These are phyloP conservation scores for Albugo laibachii DNA, from an alignment of 352 stramenopile genomes.

Conservation along the genomic window DNA sequence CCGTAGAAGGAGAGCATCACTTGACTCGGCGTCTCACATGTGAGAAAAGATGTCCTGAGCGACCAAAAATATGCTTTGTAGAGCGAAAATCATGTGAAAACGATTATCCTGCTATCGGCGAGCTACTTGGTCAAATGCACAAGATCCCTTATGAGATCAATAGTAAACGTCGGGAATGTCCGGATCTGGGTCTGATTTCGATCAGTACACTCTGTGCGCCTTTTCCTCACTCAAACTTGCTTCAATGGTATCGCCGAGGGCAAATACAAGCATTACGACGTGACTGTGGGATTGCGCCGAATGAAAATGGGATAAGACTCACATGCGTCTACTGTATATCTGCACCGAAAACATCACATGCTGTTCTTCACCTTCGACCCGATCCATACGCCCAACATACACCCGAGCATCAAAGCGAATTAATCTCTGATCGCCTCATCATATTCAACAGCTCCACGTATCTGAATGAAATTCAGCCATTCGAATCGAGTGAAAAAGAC, in stretches of 20 bases:
- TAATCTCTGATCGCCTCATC: conserved; percentile 29
- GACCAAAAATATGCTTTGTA: conserved; percentile 26
- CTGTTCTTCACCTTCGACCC: conserved; percentile 3
- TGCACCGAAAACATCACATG: not conserved
- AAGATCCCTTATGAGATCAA: conserved; percentile 73
- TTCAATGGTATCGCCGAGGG: conserved; percentile 22
- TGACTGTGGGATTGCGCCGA: conserved; percentile 40
- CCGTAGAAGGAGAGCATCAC: too few species aligned
- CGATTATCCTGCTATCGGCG: conserved; percentile 42
- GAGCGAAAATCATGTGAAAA: conserved; percentile 26
- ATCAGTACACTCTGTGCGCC: conserved; percentile 18
- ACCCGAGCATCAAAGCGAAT: conserved; percentile 12
- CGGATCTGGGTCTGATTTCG: conserved; percentile 8
- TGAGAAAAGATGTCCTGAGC: not conserved
- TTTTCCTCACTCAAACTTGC: conserved; percentile 36
- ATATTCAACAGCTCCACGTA: conserved; percentile 48
- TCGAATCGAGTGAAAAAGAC: conserved; percentile 9
- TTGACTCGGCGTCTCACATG: not conserved
- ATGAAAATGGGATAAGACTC: conserved; percentile 63
- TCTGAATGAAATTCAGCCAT: conserved; percentile 36
- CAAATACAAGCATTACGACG: conserved; percentile 32
- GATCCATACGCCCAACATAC: conserved; percentile 11
- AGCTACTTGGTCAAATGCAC: conserved; percentile 57
- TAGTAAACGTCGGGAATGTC: conserved; percentile 18
- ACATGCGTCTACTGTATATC: conserved; percentile 50